phyloP scores from a whole-genome alignment of 345 rosid species.

The Dipteronia dyeriana region DNA sequence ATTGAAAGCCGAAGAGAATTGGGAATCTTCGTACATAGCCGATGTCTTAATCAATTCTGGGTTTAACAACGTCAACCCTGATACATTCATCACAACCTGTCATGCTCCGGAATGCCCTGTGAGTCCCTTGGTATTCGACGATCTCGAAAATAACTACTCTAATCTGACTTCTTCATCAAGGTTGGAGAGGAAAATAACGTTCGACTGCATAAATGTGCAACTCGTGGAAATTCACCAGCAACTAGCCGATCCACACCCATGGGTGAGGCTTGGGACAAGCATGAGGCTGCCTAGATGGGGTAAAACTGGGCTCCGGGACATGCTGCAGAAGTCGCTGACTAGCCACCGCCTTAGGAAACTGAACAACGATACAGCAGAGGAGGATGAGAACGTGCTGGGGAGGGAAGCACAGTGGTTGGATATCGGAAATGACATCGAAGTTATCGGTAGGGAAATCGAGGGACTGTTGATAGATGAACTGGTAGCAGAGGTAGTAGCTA shows the following conservation, averaged over 20 bases:
- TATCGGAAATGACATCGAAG: slow-evolving; percentile 51
- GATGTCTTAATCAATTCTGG: slow-evolving; percentile 57
- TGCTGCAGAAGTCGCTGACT: slow-evolving; percentile 41
- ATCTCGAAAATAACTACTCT: slow-evolving; percentile 68
- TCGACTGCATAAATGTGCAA: slow-evolving; percentile 61
- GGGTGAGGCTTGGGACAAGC: slow-evolving; percentile 46
- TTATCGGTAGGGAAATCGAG: slow-evolving; percentile 76
- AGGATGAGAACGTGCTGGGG: slow-evolving; percentile 18
- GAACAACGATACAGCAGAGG: slow-evolving; percentile 40
- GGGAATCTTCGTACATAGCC: slow-evolving; percentile 54
- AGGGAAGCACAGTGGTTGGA: slow-evolving; percentile 58
- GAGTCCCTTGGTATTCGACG: slow-evolving; percentile 61
- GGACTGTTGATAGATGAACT: slow-evolving; percentile 61
- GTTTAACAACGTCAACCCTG: slow-evolving; percentile 42
- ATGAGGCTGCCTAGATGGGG: slow-evolving; percentile 34
- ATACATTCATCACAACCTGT: slow-evolving; percentile 44
- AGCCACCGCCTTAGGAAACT: slow-evolving; percentile 38
- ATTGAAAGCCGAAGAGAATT: slow-evolving; percentile 42
- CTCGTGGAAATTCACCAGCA: slow-evolving; percentile 51
- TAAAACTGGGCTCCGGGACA: slow-evolving; percentile 43
- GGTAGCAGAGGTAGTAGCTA: slow-evolving; percentile 51
- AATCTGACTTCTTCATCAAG: slow-evolving; percentile 39
- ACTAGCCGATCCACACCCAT: slow-evolving; percentile 51
- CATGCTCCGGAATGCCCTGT: slow-evolving; percentile 61
- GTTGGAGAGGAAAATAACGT: slow-evolving; percentile 70